Base-by-base conservation (phyloP, 768 basidiomycete genomes). In the Austroboletus festivus region DNA sequence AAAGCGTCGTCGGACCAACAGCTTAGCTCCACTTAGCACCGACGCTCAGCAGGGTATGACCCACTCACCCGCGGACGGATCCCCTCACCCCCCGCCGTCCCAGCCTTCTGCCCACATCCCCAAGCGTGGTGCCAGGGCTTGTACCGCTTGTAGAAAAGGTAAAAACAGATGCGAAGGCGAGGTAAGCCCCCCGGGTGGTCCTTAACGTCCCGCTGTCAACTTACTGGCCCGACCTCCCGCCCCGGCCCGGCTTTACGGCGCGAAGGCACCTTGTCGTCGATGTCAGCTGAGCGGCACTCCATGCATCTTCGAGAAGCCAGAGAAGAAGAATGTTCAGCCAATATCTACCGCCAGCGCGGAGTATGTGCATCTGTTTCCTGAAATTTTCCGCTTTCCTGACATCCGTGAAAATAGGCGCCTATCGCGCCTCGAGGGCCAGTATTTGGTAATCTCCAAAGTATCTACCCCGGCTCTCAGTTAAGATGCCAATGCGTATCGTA, bases 131-230 rank as follows among this genome's bases (percentile, higher is more conserved):
- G 87, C 89, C 47, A 76, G 89, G 54, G 90, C 90, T 46, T 93
- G 90, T 67, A 91, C 89, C 15, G 82, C 85, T 54, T 93, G 90
- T 70, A 82, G 90, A 65, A 90, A 89, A 60, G 90, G 90, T 49
- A 93, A 93, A 76, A 93, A 93, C 74, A 77, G 90, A 67, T 93
- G 91, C 64, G 91, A 93, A 73, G 89, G 90, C 70, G 90, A 91
- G 80, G 89, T 89, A 62, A 65, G 79, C 57, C 54, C 49, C 49
- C 47, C 43, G 50, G 55, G 52, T 65, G 59, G 58, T 59, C 64
- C 64, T 65, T 67, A 26, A 72, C 76, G 68, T 72, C 74, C 75
- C 72, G 65, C 59, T 68, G 63, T 48, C 57, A 39, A 63, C 77
- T 81, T 72, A 75, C 74, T 76, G 82, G 81, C 71, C 85, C 86